Percentiles rank a stretch among this genome's conserved stretches.
Conservation (phyloP, 768 basidiomycete species). For the Sistotremastrum niveocremeum region DNA sequence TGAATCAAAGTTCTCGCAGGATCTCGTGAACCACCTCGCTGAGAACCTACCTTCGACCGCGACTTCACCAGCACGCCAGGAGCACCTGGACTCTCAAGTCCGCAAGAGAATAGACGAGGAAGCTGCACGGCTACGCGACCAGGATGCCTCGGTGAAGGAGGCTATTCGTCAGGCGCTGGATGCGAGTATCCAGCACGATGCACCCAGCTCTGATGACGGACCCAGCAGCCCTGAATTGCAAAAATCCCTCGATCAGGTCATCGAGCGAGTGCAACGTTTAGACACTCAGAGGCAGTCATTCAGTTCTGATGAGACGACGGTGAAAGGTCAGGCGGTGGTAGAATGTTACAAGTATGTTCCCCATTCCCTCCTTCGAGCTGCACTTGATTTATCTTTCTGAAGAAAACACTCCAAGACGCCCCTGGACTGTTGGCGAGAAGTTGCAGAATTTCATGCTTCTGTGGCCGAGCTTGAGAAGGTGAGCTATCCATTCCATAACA, state of each 20-base stretch:
- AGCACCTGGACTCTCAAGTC: constrained; percentile 59
- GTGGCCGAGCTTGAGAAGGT: constrained; percentile 63
- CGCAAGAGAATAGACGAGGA: constrained; percentile 60
- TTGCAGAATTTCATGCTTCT: constrained; percentile 52
- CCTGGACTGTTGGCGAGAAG: constrained; percentile 66
- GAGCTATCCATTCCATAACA: not conserved
- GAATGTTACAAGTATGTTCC: constrained; percentile 60
- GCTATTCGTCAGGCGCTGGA: constrained; percentile 72
- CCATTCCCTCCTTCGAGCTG: not conserved
- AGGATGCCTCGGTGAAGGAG: constrained; percentile 54
- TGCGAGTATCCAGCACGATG: constrained; percentile 2
- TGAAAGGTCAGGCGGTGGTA: constrained; percentile 43
- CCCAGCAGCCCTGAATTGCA: no score
- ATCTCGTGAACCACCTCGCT: constrained; percentile 68
- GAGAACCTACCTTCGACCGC: constrained; percentile 46
- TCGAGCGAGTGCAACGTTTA: constrained; percentile 30
- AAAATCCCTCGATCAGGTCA: constrained; percentile 27
- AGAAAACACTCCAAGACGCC: constrained; percentile 35
- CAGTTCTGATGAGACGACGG: constrained; percentile 31
- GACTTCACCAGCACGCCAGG: constrained; percentile 55
- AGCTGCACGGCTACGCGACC: constrained; percentile 45
- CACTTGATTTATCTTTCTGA: not conserved
- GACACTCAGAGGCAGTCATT: no score
- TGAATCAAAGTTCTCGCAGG: constrained; percentile 54
- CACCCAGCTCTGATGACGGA: no score